These are phyloP conservation scores for Glebionis coronaria DNA, from an alignment of 129 eudicot genomes.

Conservation along the genomic window DNA sequence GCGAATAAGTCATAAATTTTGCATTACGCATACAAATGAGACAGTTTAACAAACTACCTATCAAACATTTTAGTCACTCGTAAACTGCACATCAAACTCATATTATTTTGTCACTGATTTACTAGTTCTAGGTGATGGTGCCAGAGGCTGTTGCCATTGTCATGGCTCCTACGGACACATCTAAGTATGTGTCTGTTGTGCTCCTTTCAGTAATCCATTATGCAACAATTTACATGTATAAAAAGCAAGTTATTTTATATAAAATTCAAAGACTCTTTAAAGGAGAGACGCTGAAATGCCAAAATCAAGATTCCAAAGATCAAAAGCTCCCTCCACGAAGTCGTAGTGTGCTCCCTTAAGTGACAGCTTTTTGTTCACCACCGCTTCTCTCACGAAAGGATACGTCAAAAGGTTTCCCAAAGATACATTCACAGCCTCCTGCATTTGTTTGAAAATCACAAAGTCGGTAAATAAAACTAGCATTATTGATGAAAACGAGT, in stretches of 20 bases:
- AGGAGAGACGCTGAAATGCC: slow-evolving; percentile 46
- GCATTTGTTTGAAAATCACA: slow-evolving; percentile 2
- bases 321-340: slow-evolving; percentile 74
- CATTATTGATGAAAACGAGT: neutral
- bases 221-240: too few species aligned
- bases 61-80: too few species aligned
- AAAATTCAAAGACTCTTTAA: slow-evolving; percentile 11
- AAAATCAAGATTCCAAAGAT: slow-evolving; percentile 76
- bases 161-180: too few species aligned
- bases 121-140: too few species aligned
- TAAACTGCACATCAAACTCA: too few species aligned
- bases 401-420: slow-evolving; percentile 79
- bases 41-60: too few species aligned
- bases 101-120: too few species aligned
- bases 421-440: slow-evolving; percentile 98
- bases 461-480: neutral
- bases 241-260: neutral
- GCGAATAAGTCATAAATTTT: too few species aligned
- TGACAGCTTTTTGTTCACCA: slow-evolving; percentile 48
- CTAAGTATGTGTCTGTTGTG: too few species aligned
- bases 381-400: slow-evolving; percentile 82
- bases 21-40: too few species aligned
- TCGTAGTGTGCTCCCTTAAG: slow-evolving; percentile 91
- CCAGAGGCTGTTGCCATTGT: too few species aligned
- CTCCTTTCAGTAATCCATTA: too few species aligned